Percentiles rank a stretch among this genome's conserved stretches.
Conservation (phyloP, 257 asterid species). For the Nyctanthes arbortristis region DNA sequence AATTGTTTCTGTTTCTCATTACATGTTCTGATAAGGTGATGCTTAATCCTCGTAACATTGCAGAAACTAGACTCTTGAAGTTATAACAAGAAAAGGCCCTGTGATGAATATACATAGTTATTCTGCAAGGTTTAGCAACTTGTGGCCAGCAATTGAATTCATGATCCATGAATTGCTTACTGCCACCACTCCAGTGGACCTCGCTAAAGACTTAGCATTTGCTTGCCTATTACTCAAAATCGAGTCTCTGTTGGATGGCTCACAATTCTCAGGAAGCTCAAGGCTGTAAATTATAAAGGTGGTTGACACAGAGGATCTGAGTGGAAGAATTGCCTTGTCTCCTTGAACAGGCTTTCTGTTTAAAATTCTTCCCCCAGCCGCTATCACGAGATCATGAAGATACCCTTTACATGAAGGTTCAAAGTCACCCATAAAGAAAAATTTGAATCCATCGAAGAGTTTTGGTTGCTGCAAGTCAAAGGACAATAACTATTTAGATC, state of each 20-base stretch:
- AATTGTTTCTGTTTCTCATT: background rate
- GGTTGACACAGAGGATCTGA: conserved; percentile 25
- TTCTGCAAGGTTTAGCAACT: conserved; percentile 39
- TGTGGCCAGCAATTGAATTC: conserved; percentile 74
- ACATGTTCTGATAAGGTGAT: background rate
- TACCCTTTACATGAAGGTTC: conserved; percentile 66
- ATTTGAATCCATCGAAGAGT: conserved; percentile 64
- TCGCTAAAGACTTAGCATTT: conserved; percentile 63
- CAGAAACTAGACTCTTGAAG: background rate
- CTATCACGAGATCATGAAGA: conserved; percentile 74
- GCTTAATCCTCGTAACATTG: too few species aligned
- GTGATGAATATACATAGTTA: conserved; percentile 16
- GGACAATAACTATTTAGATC: conserved; percentile 3
- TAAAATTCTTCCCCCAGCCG: conserved; percentile 85
- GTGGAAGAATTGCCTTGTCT: conserved; percentile 28
- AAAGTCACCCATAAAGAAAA: conserved; percentile 73
- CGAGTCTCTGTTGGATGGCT: conserved; percentile 29
- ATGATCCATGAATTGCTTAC: conserved; percentile 78
- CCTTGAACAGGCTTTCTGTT: conserved; percentile 69
- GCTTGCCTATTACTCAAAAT: conserved; percentile 37
- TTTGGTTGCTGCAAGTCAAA: conserved; percentile 68
- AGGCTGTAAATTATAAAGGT: conserved; percentile 57
- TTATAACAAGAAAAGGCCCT: background rate
- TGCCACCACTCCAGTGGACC: conserved; percentile 56
- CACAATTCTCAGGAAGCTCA: conserved; percentile 56